A percentile compares a stretch with the other conserved stretches of the same genome.
Conservation (phyloP, 306 rosid genomes). For the Prunus dulcis region DNA sequence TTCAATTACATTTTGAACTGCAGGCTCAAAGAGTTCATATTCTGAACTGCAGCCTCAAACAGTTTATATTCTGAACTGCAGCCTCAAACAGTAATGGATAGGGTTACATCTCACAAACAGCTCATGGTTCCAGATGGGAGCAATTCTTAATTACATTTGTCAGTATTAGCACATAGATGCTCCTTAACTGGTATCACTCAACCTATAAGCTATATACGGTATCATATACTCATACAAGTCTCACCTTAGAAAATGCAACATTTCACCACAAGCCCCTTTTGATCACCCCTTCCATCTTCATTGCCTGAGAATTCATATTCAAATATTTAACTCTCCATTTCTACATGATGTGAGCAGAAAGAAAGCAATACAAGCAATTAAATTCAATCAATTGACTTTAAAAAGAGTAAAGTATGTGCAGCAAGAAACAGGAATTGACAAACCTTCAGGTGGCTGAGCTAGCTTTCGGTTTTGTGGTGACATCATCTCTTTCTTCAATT, state of each 20-base stretch:
- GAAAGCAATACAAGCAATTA: background rate
- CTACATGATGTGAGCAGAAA: background rate
- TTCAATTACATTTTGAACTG: constrained; percentile 13
- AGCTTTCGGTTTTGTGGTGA: constrained; percentile 93
- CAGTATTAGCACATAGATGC: constrained; percentile 36
- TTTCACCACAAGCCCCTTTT: constrained; percentile 84
- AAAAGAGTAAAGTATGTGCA: constrained; percentile 5
- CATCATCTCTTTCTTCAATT: constrained; percentile 92
- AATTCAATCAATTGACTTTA: background rate
- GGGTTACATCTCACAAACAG: constrained; percentile 24
- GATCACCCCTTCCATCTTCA: constrained; percentile 87
- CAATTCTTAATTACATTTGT: constrained; percentile 41
- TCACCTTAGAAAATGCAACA: constrained; percentile 73
- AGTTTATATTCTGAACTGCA: too few relatives aligned
- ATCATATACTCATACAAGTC: constrained; percentile 24
- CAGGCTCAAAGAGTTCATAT: background rate
- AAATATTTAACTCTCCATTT: constrained; percentile 19
- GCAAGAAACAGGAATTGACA: constrained; percentile 16
- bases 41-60: background rate
- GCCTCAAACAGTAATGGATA: background rate
- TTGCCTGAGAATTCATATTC: constrained; percentile 49
- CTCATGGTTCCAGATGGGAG: constrained; percentile 34
- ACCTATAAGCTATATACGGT: constrained; percentile 45
- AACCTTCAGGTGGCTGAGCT: constrained; percentile 94
- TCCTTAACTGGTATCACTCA: constrained; percentile 32